Evolutionary conservation across 805 yeast species (phyloP), one percentile per base, ranked within the genome.

Genomic region (Candida tibetensis): DNA sequence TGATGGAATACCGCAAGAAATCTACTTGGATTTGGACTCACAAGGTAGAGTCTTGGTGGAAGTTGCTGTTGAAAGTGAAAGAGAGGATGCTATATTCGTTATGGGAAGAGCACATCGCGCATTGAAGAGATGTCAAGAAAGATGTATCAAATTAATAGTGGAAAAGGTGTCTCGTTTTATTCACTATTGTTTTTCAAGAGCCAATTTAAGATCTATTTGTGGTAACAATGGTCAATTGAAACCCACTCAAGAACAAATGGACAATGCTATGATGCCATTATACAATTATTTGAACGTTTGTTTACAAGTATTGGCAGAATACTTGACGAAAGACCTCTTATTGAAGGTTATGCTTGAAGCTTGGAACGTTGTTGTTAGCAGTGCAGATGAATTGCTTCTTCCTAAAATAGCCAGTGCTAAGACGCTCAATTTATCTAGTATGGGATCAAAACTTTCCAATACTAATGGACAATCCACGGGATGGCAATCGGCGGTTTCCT

Each of bases 61-160:
- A 49, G 68, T 90, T 2, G 80, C 87, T 1, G 77, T 86, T 47
- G 97, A 90, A 53, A 76, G 79, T 36, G 96, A 90, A 49, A 73
- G 81, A 32, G 77, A 76, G 28, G 95, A 90, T 59, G 88, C 95
- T 1, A 62, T 86, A 6, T 91, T 85, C 52, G 83, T 81, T 32
- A 72, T 91, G 60, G 95, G 95, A 1, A 74, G 82, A 46, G 81
- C 91, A 0, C 77, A 82, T 49, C 66, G 91, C 45, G 72, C 81
- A 1, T 64, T 91, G 19, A 62, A 71, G 22, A 72, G 89, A 42
- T 71, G 81, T 1, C 78, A 80, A 55, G 84, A 84, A 37, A 74
- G 85, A 39, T 76, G 84, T 41, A 72, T 85, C 35, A 77, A 81
- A 39, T 56, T 79, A 40, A 76, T 91, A 45, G 93, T 86, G 6